Conservation (phyloP, 2,329 filamentous ascomycete genomes). For the Exserohilum turcica region DNA sequence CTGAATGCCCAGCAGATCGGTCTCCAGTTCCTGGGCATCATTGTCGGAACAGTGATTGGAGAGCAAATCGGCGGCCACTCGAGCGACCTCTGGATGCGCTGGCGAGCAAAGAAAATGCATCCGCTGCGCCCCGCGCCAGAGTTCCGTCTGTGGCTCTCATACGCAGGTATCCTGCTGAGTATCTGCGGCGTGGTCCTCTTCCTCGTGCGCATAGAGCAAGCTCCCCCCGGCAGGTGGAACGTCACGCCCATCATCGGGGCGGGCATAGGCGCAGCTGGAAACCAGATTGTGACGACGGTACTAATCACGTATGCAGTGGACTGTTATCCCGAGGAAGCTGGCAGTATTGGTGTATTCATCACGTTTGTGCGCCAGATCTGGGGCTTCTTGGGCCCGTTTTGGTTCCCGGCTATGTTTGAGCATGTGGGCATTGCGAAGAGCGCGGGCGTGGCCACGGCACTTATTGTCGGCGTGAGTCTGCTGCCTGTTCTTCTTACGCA, state of each 20-base stretch:
- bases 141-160: slow-evolving; percentile 62
- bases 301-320: slow-evolving; percentile 66
- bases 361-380: slow-evolving; percentile 60
- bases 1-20: slow-evolving; percentile 64
- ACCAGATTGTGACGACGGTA: slow-evolving; percentile 66
- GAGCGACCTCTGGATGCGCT: slow-evolving; percentile 60
- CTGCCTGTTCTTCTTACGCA: slow-evolving; percentile 33
- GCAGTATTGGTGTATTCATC: slow-evolving; percentile 63
- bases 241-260: slow-evolving; percentile 62
- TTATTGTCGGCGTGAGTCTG: slow-evolving; percentile 35
- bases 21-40: slow-evolving; percentile 62
- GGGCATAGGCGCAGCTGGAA: slow-evolving; percentile 58
- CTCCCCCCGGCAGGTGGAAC: slow-evolving; percentile 56
- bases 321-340: slow-evolving; percentile 59
- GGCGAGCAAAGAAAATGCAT: slow-evolving; percentile 44
- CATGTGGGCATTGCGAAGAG: slow-evolving; percentile 45
- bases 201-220: slow-evolving; percentile 56
- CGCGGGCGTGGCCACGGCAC: slow-evolving; percentile 45
- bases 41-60: slow-evolving; percentile 62
- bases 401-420: slow-evolving; percentile 49
- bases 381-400: slow-evolving; percentile 51
- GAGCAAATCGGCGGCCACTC: slow-evolving; percentile 62
- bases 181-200: slow-evolving; percentile 62
- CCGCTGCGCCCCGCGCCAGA: slow-evolving; percentile 57
- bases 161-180: slow-evolving; percentile 57